Evolutionary conservation across 768 basidiomycete genomes (phyloP), one percentile per base, ranked within the genome.

Genomic region (Boletus speciosus): DNA sequence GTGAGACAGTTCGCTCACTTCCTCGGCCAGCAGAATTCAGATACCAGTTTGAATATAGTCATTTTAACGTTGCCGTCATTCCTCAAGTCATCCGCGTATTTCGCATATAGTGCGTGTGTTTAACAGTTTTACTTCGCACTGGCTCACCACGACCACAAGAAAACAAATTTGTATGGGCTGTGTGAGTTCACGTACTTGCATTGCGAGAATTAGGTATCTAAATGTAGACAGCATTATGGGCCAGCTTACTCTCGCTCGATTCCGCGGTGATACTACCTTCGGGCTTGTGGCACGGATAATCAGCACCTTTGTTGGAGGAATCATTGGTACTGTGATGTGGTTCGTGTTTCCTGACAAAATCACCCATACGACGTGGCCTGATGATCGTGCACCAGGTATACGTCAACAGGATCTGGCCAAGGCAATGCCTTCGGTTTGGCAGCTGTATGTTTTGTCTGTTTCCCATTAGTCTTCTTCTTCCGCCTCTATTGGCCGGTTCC

Each of bases 231-330:
- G 85, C 16, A 77, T 90, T 63, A 89, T 90, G 84, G 87, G 81
- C 0, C 89, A 90, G 61, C 71, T 89, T 6, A 86, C 86, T 0
- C 67, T 88, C 0, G 74, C 84, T 9, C 80, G 88, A 16, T 90
- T 88, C 62, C 77, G 85, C 41, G 89, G 88, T 1, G 89, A 92
- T 49, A 92, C 88, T 0, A 77, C 81, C 0, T 86, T 86, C 54
- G 85, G 80, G 2, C 75, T 88, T 14, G 70, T 82, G 5, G 74
- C 81, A 1, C 79, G 89, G 52, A 76, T 88, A 23, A 36, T 78
- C 5, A 81, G 81, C 45, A 90, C 89, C 1, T 85, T 89, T 54
- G 67, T 77, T 25, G 89, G 89, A 7, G 82, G 82, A 6, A 42
- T 85, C 6, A 65, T 82, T 1, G 89, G 89, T 1, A 76, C 81